Percentiles rank a stretch among this genome's conserved stretches.
Evolutionary conservation across 495 filamentous ascomycete species (phyloP).

Genomic region (Viridothelium virens): DNA sequence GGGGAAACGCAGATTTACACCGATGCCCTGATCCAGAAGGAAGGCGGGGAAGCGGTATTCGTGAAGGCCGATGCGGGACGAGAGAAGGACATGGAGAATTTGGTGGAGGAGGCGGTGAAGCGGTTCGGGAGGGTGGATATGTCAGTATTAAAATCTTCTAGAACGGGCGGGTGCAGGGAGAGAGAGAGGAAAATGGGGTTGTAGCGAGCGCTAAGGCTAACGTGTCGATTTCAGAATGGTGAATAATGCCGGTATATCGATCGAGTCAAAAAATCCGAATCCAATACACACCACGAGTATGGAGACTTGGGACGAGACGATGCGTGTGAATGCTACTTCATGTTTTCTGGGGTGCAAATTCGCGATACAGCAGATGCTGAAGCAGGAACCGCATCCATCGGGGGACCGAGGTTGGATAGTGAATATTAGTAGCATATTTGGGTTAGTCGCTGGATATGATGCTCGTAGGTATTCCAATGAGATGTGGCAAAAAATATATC

Average conservation of each 20-base stretch:
- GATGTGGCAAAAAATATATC: not conserved
- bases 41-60: constrained; percentile 35
- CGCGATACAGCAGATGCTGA: constrained; percentile 44
- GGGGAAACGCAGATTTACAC: constrained; percentile 17
- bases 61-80: constrained; percentile 35
- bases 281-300: constrained; percentile 37
- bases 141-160: not conserved
- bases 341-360: constrained; percentile 45
- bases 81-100: constrained; percentile 34
- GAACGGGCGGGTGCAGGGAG: not conserved
- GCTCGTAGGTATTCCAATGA: constrained; percentile 6
- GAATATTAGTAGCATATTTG: constrained; percentile 44
- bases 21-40: constrained; percentile 26
- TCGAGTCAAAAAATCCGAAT: constrained; percentile 20
- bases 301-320: constrained; percentile 21
- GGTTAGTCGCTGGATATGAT: constrained; percentile 33
- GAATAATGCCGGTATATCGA: constrained; percentile 47
- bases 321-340: constrained; percentile 13
- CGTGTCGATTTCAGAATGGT: constrained; percentile 30
- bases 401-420: constrained; percentile 52
- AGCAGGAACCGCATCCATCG: constrained; percentile 38
- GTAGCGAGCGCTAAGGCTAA: not conserved
- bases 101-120: constrained; percentile 37
- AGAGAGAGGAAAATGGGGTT: not conserved
- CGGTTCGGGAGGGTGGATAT: constrained; percentile 45